These are phyloP conservation scores for Corymbia citriodora DNA, from an alignment of 441 rosid species.

Conservation along the genomic window DNA sequence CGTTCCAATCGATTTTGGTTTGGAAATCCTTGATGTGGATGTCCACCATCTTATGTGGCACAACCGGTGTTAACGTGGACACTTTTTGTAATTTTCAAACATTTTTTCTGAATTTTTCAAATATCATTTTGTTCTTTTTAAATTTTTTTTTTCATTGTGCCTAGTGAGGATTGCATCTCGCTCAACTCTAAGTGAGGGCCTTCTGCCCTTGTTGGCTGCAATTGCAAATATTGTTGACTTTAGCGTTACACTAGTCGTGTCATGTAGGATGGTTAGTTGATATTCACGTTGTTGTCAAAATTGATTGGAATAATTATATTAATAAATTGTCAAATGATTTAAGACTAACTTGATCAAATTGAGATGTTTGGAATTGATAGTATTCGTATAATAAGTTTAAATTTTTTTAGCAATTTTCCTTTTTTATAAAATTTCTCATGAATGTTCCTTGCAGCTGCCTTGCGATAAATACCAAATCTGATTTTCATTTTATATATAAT, in stretches of 20 bases:
- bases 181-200: neutral
- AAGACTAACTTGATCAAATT: neutral
- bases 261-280: rapidly evolving
- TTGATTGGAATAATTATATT: neutral
- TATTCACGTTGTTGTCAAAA: rapidly evolving
- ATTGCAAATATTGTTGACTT: neutral
- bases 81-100: neutral
- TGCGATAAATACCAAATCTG: neutral
- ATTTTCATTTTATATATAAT: neutral
- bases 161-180: rapidly evolving
- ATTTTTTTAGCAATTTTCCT: neutral
- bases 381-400: neutral
- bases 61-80: rapidly evolving
- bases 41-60: rapidly evolving
- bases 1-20: rapidly evolving
- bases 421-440: neutral
- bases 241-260: neutral
- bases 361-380: neutral
- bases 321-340: neutral
- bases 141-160: too few species aligned
- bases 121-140: too few species aligned
- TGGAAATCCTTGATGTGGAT: rapidly evolving
- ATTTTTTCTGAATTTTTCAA: neutral
- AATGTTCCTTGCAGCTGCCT: neutral
- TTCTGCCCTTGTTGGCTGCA: neutral